Evolutionary conservation across 2,329 filamentous ascomycete species (phyloP), one percentile per base, ranked within the genome.

Genomic region (Metarhizium sp.): DNA sequence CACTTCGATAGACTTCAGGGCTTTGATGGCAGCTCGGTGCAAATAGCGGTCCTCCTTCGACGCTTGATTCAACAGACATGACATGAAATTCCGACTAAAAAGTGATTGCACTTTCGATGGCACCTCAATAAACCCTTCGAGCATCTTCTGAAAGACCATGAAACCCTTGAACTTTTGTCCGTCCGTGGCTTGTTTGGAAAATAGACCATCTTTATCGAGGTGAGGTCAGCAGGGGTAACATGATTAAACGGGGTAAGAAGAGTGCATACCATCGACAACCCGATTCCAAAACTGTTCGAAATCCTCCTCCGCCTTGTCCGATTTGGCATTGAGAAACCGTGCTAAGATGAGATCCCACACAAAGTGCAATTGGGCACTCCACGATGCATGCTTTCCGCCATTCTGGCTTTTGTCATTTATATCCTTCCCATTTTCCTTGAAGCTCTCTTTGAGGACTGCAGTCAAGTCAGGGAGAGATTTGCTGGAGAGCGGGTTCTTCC

Each of bases 81-180:
- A 80, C 72, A 95, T 84, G 25, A 96, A 75, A 63, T 96, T 95
- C 59, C 85, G 84, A 63, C 88, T 91, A 67, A 97, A 95, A 0
- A 96, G 75, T 8, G 71, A 77, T 59, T 69, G 77, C 53, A 74
- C 80, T 62, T 78, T 79, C 55, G 61, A 53, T 18, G 65, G 65
- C 25, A 69, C 81, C 66, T 63, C 75, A 36, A 76, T 73, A 8
- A 80, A 70, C 3, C 74, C 73, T 48, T 78, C 73, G 4, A 96
- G 73, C 62, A 91, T 82, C 64, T 87, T 89, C 63, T 87, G 84
- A 64, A 96, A 90, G 2, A 97, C 80, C 64, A 92, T 84, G 71
- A 97, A 92, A 0, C 94, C 94, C 70, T 90, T 91, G 64, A 90
- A 90, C 70, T 96, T 97, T 55, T 95, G 87, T 62, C 92, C 90